Percentiles rank a stretch among this genome's conserved stretches.
Conservation (phyloP, 2,329 filamentous ascomycete species). For the Tolypocladium nubicola region DNA sequence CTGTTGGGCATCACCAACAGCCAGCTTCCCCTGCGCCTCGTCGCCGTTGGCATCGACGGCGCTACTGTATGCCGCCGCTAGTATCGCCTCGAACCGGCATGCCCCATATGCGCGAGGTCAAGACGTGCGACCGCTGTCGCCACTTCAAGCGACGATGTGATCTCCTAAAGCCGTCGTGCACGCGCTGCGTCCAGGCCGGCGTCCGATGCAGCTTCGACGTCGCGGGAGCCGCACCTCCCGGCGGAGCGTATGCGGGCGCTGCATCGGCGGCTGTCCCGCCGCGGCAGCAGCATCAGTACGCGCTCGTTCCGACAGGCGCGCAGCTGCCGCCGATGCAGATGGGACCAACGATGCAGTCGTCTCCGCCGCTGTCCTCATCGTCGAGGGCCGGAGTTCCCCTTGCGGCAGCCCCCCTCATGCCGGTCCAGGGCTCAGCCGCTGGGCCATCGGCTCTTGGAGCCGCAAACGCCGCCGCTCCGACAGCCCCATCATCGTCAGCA, state of each 20-base stretch:
- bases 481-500: constrained; percentile 4
- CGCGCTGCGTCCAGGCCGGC: constrained; percentile 21
- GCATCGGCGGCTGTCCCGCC: not conserved
- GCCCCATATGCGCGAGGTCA: constrained; percentile 23
- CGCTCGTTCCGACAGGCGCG: not conserved
- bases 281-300: not conserved
- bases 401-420: not conserved
- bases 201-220: constrained; percentile 21
- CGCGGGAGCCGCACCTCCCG: not conserved
- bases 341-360: not conserved
- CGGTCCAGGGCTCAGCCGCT: not conserved
- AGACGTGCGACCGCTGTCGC: constrained; percentile 24
- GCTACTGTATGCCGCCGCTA: not conserved
- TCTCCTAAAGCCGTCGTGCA: constrained; percentile 22
- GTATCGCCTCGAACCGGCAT: constrained; percentile 6
- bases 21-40: not conserved
- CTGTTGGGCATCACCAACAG: not conserved
- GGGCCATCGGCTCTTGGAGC: not conserved
- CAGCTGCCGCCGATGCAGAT: not conserved
- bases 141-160: constrained; percentile 25
- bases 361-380: not conserved
- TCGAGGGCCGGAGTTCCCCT: not conserved
- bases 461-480: not conserved
- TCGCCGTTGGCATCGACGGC: not conserved
- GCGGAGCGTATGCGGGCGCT: not conserved